Evolutionary conservation across 495 filamentous ascomycete species (phyloP).

Genomic region (Hyaloscypha hepaticicola): DNA sequence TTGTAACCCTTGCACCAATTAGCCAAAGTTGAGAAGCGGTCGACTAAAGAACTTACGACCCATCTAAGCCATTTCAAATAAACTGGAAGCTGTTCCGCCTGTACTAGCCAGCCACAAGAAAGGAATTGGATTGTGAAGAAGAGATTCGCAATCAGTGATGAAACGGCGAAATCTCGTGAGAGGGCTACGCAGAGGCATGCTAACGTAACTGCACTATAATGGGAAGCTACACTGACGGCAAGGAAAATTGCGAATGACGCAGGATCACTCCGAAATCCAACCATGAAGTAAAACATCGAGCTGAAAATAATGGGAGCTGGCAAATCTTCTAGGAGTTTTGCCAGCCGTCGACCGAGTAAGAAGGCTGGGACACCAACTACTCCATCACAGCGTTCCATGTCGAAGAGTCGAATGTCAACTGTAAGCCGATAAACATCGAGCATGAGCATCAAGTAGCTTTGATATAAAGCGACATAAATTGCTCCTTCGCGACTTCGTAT

Average conservation of each 20-base stretch:
- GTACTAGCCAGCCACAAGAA: background rate
- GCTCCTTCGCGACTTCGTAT: background rate
- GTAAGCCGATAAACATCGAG: background rate
- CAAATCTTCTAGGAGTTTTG: slow-evolving; percentile 4
- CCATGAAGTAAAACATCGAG: background rate
- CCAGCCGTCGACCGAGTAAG: background rate
- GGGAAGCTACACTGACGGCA: background rate
- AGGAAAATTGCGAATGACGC: background rate
- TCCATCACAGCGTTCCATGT: slow-evolving; percentile 3
- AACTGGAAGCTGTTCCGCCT: background rate
- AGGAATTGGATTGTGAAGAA: background rate
- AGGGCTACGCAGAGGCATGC: background rate
- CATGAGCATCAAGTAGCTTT: background rate
- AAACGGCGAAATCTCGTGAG: background rate
- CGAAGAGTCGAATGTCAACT: slow-evolving; percentile 3
- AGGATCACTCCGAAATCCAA: background rate
- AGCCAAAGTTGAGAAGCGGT: too few species aligned
- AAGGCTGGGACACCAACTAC: background rate
- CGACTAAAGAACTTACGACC: background rate
- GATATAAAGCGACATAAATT: background rate
- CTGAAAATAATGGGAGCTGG: background rate
- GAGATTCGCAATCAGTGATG: background rate
- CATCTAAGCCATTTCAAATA: slow-evolving; percentile 1
- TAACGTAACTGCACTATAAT: background rate
- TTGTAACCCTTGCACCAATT: background rate